phyloP scores from a whole-genome alignment of 306 rosid species.

The Cicer bijugum region DNA sequence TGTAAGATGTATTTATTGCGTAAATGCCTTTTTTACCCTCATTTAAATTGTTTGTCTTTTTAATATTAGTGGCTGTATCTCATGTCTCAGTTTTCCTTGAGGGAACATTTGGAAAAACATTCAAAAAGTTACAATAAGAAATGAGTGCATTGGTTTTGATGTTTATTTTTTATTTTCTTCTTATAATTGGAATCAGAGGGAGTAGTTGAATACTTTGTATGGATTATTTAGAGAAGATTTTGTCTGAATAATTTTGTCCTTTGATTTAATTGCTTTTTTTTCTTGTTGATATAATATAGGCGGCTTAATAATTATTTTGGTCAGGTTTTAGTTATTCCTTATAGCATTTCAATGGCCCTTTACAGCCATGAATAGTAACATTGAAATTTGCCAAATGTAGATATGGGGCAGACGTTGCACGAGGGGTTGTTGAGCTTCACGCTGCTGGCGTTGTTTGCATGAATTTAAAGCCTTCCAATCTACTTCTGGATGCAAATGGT shows the following conservation, averaged over 20 bases:
- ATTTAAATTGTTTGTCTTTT: too few species aligned
- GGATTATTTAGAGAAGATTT: constrained; percentile 25
- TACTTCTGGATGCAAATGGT: constrained; percentile 87
- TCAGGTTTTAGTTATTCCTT: constrained; percentile 14
- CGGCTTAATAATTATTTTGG: not conserved
- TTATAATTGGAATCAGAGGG: too few species aligned
- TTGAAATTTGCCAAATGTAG: constrained; percentile 58
- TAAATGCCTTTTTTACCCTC: too few species aligned
- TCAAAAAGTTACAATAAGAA: too few species aligned
- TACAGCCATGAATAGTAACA: constrained; percentile 38
- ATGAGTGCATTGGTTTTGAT: too few species aligned
- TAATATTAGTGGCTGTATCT: too few species aligned
- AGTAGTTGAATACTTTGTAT: constrained; percentile 18
- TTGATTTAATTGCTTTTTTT: constrained; percentile 35
- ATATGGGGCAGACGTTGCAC: constrained; percentile 95
- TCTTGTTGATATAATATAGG: constrained; percentile 31
- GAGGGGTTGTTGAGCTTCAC: constrained; percentile 98
- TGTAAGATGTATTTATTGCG: too few species aligned
- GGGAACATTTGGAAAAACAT: too few species aligned
- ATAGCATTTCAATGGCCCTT: constrained; percentile 25
- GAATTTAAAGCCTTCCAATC: constrained; percentile 97
- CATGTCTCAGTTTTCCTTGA: too few species aligned
- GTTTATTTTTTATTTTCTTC: too few species aligned
- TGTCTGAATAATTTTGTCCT: constrained; percentile 3
- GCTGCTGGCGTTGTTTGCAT: constrained; percentile 97